Evolutionary conservation across 495 filamentous ascomycete species (phyloP).

Genomic region (Xylaria flabelliformis): DNA sequence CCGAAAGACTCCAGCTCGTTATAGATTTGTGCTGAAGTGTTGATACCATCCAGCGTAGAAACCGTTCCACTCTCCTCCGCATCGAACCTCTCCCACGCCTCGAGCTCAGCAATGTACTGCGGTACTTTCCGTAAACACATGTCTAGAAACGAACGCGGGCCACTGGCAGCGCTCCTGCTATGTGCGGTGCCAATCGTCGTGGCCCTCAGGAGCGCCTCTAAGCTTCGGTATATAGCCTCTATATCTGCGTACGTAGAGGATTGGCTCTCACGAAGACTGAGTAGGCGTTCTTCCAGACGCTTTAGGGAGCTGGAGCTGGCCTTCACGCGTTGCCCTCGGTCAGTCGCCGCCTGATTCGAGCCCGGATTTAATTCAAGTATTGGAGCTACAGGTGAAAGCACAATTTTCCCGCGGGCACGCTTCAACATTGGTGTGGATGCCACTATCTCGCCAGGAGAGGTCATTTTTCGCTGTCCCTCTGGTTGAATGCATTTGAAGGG

Average conservation of each 20-base stretch:
- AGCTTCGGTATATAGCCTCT: conserved; percentile 54
- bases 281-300: conserved; percentile 33
- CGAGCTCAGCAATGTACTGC: conserved; percentile 66
- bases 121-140: conserved; percentile 70
- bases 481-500: conserved; percentile 20
- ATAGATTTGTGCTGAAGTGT: conserved; percentile 62
- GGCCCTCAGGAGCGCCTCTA: conserved; percentile 56
- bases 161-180: conserved; percentile 27
- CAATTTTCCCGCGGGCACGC: conserved; percentile 34
- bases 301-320: conserved; percentile 24
- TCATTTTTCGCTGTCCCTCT: conserved; percentile 11
- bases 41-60: conserved; percentile 44
- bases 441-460: conserved; percentile 35
- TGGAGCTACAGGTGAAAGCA: conserved; percentile 26
- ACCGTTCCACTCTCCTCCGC: conserved; percentile 57
- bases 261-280: conserved; percentile 26
- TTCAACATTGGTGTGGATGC: conserved; percentile 36
- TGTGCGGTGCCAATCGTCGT: conserved; percentile 40
- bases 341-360: conserved; percentile 3
- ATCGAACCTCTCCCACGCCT: conserved; percentile 56
- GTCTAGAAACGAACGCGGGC: conserved; percentile 66
- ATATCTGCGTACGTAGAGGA: conserved; percentile 32
- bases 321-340: conserved; percentile 26
- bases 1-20: conserved; percentile 70
- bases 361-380: neutral